Percentiles rank a stretch among this genome's conserved stretches.
These are phyloP conservation scores for Chaetomium tenue DNA, from an alignment of 495 filamentous ascomycete genomes.

Conservation along the genomic window DNA sequence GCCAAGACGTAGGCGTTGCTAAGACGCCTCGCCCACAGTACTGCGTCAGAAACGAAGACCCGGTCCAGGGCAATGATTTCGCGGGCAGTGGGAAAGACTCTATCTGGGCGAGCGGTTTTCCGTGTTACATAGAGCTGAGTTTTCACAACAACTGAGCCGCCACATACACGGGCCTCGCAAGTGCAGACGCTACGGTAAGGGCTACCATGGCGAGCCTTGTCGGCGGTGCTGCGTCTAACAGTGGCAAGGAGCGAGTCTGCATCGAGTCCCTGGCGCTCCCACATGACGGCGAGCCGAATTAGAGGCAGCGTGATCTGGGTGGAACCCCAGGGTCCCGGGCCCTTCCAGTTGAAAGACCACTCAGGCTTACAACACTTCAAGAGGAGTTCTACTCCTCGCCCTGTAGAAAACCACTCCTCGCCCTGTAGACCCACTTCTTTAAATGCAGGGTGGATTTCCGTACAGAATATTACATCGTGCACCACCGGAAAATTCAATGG, in stretches of 20 bases:
- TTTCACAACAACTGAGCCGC: neutral
- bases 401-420: no score
- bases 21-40: no score
- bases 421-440: no score
- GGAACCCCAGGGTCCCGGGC: no score
- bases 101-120: neutral
- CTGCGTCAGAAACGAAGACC: no score
- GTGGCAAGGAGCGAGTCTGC: neutral
- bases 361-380: no score
- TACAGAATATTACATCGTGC: no score
- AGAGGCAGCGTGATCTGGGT: neutral
- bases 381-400: no score
- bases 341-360: no score
- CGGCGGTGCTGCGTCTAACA: neutral
- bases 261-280: neutral
- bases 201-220: neutral
- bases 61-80: neutral
- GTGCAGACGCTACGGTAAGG: neutral
- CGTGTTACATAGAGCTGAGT: neutral
- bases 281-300: neutral
- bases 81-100: neutral
- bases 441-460: no score
- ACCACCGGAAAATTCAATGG: no score
- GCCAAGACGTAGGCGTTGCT: no score
- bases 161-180: neutral